Conservation (phyloP, 2,329 filamentous ascomycete species). For the Beauveria brongniartii region DNA sequence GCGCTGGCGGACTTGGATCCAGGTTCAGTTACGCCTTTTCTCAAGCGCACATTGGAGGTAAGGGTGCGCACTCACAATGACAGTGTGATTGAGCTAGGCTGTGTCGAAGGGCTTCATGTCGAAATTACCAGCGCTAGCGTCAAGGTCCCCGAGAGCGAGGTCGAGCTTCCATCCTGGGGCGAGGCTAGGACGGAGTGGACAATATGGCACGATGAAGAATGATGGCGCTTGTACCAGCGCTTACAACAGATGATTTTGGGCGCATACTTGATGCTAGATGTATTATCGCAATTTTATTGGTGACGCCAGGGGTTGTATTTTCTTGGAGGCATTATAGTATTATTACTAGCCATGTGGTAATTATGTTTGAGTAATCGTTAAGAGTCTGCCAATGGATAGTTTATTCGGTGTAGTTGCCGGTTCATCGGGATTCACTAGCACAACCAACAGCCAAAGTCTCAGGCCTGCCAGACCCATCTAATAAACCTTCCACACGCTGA, state of each 20-base stretch:
- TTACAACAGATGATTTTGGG: constrained; percentile 7
- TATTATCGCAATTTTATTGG: constrained; percentile 11
- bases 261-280: constrained; percentile 5
- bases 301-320: constrained; percentile 7
- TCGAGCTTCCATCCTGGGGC: constrained; percentile 24
- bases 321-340: constrained; percentile 8
- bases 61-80: constrained; percentile 22
- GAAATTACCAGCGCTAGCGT: constrained; percentile 24
- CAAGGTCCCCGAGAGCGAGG: constrained; percentile 17
- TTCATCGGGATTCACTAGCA: background rate
- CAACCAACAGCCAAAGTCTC: background rate
- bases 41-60: constrained; percentile 31
- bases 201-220: constrained; percentile 4
- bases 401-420: background rate
- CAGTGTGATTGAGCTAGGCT: constrained; percentile 17
- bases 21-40: constrained; percentile 30
- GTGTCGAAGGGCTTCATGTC: constrained; percentile 23
- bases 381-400: constrained; percentile 6
- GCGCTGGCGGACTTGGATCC: constrained; percentile 30
- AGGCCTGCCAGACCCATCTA: too few relatives aligned
- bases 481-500: too few relatives aligned
- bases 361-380: constrained; percentile 8
- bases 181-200: background rate
- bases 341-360: constrained; percentile 9
- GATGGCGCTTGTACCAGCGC: background rate